Evolutionary conservation across 768 basidiomycete species (phyloP), one percentile per base, ranked within the genome.

Genomic region (Paxillus involutus): DNA sequence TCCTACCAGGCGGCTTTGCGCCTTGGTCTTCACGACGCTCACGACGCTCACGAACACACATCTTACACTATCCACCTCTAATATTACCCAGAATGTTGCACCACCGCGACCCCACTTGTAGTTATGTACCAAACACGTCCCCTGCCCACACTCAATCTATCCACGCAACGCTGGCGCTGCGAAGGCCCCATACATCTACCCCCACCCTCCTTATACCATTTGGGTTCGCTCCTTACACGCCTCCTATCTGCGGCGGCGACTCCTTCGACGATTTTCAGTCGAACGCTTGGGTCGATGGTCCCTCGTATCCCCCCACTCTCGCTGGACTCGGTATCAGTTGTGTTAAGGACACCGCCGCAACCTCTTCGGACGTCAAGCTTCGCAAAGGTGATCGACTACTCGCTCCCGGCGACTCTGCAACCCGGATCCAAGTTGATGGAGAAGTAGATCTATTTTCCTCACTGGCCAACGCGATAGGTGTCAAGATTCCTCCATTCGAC

Each of bases 151-250:
- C 44, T 55, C 63, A 54, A 40, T 49, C 59, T 44, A 43, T 43
- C 16, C 57, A 58, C 55, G 63, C 69, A 63, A 44, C 71, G 69
- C 69, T 62, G 69, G 69, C 69, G 66, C 44, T 60, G 71, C 71
- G 60, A 55, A 56, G 57, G 26, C 3, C 48, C 17, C 47, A 21
- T 26, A 14, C 54, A 46, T 30, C 60, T 55, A 64, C 53, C 8
- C 59, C 64, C 40, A 69, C 69, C 9, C 64, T 72, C 67, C 56
- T 72, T 69, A 63, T 63, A 1, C 58, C 68, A 13, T 57, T 65
- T 49, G 48, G 37, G 12, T 56, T 54, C 14, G 58, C 59, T 16
- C 32, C 43, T 19, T 59, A 63, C 8, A 39, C 56, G 19, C 41
- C 51, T 12, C 33, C 36, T 9, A 21, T 40, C 11, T 16, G 24